phyloP scores from a whole-genome alignment of 148 eudicot genomes.

The Rheum nobile region DNA sequence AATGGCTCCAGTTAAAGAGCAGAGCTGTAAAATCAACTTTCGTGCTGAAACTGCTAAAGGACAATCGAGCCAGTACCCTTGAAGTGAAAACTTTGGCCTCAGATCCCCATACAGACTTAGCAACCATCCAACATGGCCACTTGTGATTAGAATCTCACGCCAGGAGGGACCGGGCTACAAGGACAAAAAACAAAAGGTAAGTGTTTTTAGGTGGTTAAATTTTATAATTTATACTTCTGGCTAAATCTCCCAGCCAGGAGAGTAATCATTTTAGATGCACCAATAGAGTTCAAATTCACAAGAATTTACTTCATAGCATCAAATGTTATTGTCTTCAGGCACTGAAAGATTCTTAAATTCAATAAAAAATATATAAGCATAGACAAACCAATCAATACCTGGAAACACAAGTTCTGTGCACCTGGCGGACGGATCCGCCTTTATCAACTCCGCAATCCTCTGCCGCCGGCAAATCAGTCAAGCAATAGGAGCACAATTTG shows the following conservation, averaged over 20 bases:
- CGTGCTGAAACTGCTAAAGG: slow-evolving; percentile 96
- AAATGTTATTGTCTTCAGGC: neutral
- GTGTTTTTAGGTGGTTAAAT: neutral
- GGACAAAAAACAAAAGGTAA: slow-evolving; percentile 7
- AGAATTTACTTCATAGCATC: neutral
- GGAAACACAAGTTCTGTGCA: no score
- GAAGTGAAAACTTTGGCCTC: slow-evolving; percentile 62
- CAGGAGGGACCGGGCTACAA: slow-evolving; percentile 87
- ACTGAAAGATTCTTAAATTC: neutral
- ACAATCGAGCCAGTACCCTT: slow-evolving; percentile 94
- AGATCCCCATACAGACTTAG: slow-evolving; percentile 66
- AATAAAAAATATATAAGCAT: neutral
- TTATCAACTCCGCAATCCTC: no score
- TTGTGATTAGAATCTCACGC: slow-evolving; percentile 65
- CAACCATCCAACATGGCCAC: slow-evolving; percentile 82
- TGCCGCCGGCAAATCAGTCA: no score
- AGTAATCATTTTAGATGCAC: neutral
- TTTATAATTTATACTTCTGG: neutral
- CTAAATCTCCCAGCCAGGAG: neutral
- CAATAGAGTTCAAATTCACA: neutral
- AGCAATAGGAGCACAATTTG: no score
- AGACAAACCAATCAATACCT: neutral
- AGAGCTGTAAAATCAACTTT: slow-evolving; percentile 78
- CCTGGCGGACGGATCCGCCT: no score
- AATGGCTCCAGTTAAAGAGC: slow-evolving; percentile 72